Base-by-base conservation (phyloP, 116 monocot genomes). In the Phalaenopsis hybrid region DNA sequence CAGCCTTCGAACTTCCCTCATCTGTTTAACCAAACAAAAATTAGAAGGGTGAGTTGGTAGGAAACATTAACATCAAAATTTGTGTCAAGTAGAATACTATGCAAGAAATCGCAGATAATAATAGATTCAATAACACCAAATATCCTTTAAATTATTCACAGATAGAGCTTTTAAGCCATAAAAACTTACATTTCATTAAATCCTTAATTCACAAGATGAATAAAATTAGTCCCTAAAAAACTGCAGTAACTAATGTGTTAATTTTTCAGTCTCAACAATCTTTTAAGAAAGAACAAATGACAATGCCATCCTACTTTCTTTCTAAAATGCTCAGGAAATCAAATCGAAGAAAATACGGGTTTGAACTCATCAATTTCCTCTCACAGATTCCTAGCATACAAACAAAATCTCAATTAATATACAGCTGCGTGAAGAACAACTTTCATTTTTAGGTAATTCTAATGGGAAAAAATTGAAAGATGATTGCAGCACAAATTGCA, bases 1-100 rank as follows among this genome's bases (percentile, higher is more conserved):
- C n/a, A 20, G 45, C 10, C 46, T 75, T 75, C 6, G 75, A 75
- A 75, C 46, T 75, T 74, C 44, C 44, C 44, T 74, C 74, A 15
- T 13, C 74, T 74, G 16, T 74, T 74, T 44, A 74, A 44, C 16
- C 41, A 74, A 31, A 11, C 9, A 45, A 44, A 44, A 74, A 74
- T 44, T 44, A 18, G 3, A 70, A 15, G 13, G 9, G 13, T 70
- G 25, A 70, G 70, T 70, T 31, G 23, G 12, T 28, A 37, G 8
- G 11, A 31, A 70, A 37, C 8, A 50, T 50, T 55, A 55, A 17
- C 55, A 55, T 16, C 15, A 55, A 55, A 15, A 50, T 50, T 50
- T 50, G 55, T 55, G 55, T 55, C 55, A 55, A 55, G 55, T 4
- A 50, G 50, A 50, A 50, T 10, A 55, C 15, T 55, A 55, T 23